phyloP scores from a whole-genome alignment of 2,329 filamentous ascomycete species.

The Fusarium musae region DNA sequence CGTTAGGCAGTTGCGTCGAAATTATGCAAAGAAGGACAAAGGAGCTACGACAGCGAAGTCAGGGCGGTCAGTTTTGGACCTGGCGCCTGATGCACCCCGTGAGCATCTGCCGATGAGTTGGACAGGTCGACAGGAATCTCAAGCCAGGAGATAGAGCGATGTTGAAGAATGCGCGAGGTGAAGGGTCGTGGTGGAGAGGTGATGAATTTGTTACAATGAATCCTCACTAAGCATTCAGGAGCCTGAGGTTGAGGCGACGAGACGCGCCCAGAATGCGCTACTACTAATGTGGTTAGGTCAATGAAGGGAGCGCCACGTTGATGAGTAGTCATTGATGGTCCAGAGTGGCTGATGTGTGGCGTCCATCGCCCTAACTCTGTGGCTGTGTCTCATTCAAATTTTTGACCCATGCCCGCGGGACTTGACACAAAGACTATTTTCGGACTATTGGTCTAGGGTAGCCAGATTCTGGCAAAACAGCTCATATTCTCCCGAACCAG shows the following conservation, averaged over 20 bases:
- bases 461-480: conserved; percentile 3
- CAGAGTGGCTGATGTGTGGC: neutral
- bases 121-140: conserved; percentile 32
- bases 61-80: conserved; percentile 48
- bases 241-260: conserved; percentile 39
- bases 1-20: conserved; percentile 18
- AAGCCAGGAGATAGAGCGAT: conserved; percentile 23
- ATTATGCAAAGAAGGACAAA: conserved; percentile 33
- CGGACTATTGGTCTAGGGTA: neutral
- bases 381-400: conserved; percentile 1
- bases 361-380: neutral
- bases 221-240: conserved; percentile 40
- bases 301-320: neutral
- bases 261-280: conserved; percentile 37
- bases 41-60: conserved; percentile 40
- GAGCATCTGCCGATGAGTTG: conserved; percentile 47
- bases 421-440: no score
- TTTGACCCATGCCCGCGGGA: neutral
- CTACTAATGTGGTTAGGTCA: neutral
- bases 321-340: conserved; percentile 16
- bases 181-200: conserved; percentile 30
- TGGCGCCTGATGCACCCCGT: conserved; percentile 49
- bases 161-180: conserved; percentile 35
- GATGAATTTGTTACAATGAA: conserved; percentile 44
- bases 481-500: conserved; percentile 22